Conservation (phyloP, 2,329 filamentous ascomycete species). For the Cordyceps farinosa region DNA sequence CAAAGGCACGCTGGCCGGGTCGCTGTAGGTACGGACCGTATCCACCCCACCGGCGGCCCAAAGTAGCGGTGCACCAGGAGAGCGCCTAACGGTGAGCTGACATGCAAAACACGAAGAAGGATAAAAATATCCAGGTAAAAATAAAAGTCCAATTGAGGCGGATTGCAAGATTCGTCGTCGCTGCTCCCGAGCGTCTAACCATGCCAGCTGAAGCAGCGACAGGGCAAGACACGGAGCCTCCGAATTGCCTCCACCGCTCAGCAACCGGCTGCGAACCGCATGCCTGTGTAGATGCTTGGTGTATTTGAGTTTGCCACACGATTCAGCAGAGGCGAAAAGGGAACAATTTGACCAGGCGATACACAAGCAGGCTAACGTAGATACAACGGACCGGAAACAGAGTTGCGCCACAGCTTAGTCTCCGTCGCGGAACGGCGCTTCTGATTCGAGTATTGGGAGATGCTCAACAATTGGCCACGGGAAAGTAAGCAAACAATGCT, state of each 20-base stretch:
- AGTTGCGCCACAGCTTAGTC: no score
- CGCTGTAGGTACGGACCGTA: conserved; percentile 5
- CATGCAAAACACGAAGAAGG: background rate
- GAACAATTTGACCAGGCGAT: no score
- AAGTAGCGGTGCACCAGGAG: conserved; percentile 2
- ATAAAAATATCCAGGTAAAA: background rate
- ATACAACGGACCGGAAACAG: no score
- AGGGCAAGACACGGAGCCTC: background rate
- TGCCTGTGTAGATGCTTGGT: background rate
- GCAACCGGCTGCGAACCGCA: background rate
- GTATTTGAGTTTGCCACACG: background rate
- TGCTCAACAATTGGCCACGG: background rate
- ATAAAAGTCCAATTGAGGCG: background rate
- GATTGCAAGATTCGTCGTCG: background rate
- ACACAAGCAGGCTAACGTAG: no score
- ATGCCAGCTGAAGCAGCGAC: background rate
- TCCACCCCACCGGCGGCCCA: background rate
- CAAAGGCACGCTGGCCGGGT: conserved; percentile 15
- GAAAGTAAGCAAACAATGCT: background rate
- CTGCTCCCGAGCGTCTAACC: background rate
- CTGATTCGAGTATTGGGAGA: background rate
- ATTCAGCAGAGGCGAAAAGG: background rate
- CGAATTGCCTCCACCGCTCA: background rate
- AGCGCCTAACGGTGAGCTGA: background rate
- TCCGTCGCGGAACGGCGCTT: no score